Base-by-base conservation (phyloP, 2,329 filamentous ascomycete species). In the Zarea fungicola region DNA sequence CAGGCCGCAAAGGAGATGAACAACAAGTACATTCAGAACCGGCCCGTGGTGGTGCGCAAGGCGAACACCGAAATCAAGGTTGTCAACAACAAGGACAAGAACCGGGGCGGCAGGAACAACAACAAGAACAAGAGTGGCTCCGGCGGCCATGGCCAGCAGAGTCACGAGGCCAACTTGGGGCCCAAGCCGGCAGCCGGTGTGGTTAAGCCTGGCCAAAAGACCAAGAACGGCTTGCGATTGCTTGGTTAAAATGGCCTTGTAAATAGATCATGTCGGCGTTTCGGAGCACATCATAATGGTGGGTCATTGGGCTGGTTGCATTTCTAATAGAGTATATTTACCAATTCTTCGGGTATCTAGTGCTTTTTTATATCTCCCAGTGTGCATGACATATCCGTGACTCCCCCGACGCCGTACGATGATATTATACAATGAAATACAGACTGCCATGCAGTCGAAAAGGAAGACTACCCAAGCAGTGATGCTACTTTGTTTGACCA, bases 11-110 rank as follows among this genome's bases (percentile, higher is more conserved):
- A 93, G 71, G 92, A 97, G 72, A 97, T 97, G 93, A 88, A 96
- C 62, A 91, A 91, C 59, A 97, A 99, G 72, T 99, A 99, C 69
- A 97, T 99, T 63, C 92, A 95, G 60, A 96, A 90, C 65, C 93
- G 97, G 67, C 93, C 93, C 0, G 88, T 96, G 23, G 74, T 88
- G 22, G 80, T 97, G 57, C 84, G 87, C 66, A 88, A 93, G 65
- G 89, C 88, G 56, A 95, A 85, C 57, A 96, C 92, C 6, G 91
- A 97, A 66, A 89, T 99, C 66, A 89, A 88, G 63, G 81, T 89
- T 5, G 76, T 83, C 11, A 77, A 76, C n/a, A 77, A 81, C 57
- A 83, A 81, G 60, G 84, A 86, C 36, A 80, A 80, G 58, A 65
- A 72, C 47, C 63, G 65, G 23, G 58, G 60, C 28, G 63, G 70